A percentile compares a stretch with the other conserved stretches of the same genome.
Conservation (phyloP, 192 early-diverging fungal species). For the Pilaira anomala region DNA sequence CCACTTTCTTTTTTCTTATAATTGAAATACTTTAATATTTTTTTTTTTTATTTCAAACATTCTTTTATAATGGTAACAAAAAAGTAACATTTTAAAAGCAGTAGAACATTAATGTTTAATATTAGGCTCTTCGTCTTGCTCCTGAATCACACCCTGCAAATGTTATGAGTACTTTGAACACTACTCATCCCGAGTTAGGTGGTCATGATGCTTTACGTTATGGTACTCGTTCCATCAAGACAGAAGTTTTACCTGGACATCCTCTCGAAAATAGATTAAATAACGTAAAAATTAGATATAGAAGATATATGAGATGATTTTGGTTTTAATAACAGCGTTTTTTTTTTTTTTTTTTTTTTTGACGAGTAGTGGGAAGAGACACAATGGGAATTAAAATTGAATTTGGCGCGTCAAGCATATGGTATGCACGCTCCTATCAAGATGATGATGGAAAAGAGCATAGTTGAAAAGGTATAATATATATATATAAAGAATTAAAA, state of each 20-base stretch:
- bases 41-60: too few relatives aligned
- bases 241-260: conserved; percentile 65
- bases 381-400: conserved; percentile 75
- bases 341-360: conserved; percentile 1
- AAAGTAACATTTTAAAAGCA: too few relatives aligned
- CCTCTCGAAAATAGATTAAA: conserved; percentile 75
- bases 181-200: conserved; percentile 61
- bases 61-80: too few relatives aligned
- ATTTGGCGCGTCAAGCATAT: conserved; percentile 75
- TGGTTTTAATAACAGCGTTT: background rate
- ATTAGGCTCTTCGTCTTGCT: conserved; percentile 28
- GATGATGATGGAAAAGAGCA: conserved; percentile 84
- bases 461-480: conserved; percentile 53
- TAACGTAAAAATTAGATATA: conserved; percentile 42
- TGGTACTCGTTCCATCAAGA: conserved; percentile 62
- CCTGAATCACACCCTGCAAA: conserved; percentile 21
- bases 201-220: conserved; percentile 82
- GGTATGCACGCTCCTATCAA: conserved; percentile 92
- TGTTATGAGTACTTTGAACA: conserved; percentile 33
- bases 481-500: background rate
- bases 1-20: too few relatives aligned
- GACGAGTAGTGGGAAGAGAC: conserved; percentile 87
- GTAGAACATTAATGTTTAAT: too few relatives aligned
- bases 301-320: background rate
- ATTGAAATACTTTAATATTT: too few relatives aligned